Conservation (phyloP, 78 protist species). For the Planoprotostelium fungivorum region DNA sequence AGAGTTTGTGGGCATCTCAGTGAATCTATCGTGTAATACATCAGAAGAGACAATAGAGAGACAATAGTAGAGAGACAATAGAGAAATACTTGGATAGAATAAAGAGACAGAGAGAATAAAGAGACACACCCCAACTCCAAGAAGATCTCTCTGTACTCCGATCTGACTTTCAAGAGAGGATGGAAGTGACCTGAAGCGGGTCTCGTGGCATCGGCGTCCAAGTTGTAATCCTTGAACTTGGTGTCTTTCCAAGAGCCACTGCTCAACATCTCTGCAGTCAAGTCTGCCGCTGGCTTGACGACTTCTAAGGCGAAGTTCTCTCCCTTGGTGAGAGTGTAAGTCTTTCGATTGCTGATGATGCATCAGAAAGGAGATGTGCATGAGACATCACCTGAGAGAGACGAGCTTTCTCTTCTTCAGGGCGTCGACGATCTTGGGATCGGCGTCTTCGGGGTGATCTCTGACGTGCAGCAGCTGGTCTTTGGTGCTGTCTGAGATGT, state of each 20-base stretch:
- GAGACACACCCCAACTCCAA: conserved; percentile 85
- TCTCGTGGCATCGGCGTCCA: conserved; percentile 7
- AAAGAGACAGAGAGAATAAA: background rate
- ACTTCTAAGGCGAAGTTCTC: conserved; percentile 12
- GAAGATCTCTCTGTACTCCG: conserved; percentile 91
- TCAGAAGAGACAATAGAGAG: background rate
- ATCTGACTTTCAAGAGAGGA: conserved; percentile 92
- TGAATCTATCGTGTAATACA: conserved; percentile 51
- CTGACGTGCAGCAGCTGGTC: background rate
- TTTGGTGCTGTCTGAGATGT: conserved; percentile 17
- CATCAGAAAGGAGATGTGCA: background rate
- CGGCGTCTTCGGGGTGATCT: background rate
- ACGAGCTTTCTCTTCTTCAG: conserved; percentile 23
- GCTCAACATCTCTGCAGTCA: conserved; percentile 55
- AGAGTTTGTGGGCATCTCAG: conserved; percentile 94
- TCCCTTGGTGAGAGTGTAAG: background rate
- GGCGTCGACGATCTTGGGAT: background rate
- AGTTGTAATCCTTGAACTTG: conserved; percentile 22
- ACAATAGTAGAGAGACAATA: conserved; percentile 3
- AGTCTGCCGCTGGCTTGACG: conserved; percentile 41
- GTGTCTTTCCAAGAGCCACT: conserved; percentile 29
- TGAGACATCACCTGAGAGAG: background rate
- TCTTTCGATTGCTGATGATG: background rate
- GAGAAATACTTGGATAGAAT: background rate
- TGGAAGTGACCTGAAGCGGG: conserved; percentile 84